phyloP scores from a whole-genome alignment of 805 yeast genomes.

The Priceomyces melissophilus region DNA sequence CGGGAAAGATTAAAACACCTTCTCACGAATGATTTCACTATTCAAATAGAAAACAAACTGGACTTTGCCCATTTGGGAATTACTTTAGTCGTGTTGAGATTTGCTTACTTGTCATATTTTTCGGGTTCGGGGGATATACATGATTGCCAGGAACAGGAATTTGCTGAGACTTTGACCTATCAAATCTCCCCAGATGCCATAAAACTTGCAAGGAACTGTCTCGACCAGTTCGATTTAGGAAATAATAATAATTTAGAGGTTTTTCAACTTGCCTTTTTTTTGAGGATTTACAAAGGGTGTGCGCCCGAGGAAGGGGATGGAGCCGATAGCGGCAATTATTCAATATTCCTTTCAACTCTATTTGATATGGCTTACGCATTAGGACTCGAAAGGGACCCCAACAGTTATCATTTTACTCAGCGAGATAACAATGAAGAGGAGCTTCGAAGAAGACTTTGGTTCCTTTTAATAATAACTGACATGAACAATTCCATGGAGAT shows the following conservation, averaged over 20 bases:
- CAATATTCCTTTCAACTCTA: conserved; percentile 24
- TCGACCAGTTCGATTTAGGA: conserved; percentile 46
- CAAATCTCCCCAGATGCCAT: not conserved
- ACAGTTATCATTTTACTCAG: conserved; percentile 15
- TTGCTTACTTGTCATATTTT: not conserved
- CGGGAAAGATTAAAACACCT: conserved; percentile 36
- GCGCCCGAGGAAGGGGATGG: conserved; percentile 56
- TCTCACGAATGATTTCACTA: conserved; percentile 32
- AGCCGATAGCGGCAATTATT: conserved; percentile 30
- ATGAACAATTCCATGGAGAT: conserved; percentile 36
- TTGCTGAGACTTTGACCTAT: not conserved
- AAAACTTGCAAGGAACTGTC: conserved; percentile 22
- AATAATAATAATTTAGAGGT: conserved; percentile 46
- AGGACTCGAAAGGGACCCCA: conserved; percentile 48
- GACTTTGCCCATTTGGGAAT: conserved; percentile 33
- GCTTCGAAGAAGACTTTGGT: conserved; percentile 55
- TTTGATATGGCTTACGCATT: conserved; percentile 44
- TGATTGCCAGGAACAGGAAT: not conserved
- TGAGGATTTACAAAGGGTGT: conserved; percentile 50
- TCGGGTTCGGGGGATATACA: not conserved
- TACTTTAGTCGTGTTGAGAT: conserved; percentile 26
- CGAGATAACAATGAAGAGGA: conserved; percentile 24
- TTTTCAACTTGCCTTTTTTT: conserved; percentile 61
- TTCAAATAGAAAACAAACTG: conserved; percentile 25
- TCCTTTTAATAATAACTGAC: conserved; percentile 42